Evolutionary conservation across 78 protist genomes (phyloP).

Genomic region (Neovahlkampfia damariscottae): DNA sequence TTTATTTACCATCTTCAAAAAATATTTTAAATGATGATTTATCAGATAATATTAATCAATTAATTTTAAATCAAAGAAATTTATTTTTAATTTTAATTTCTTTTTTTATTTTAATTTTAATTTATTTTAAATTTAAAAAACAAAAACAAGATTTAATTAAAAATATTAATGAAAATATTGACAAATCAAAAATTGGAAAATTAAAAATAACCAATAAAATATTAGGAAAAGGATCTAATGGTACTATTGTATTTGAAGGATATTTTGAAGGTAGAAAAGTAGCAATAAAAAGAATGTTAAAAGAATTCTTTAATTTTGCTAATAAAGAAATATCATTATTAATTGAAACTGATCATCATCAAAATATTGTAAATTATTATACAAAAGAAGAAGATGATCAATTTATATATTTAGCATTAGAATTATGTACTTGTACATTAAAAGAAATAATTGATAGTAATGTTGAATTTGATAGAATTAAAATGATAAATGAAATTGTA

Average conservation of each 20-base stretch:
- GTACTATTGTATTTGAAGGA: slow-evolving; percentile 66
- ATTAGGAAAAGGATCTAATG: slow-evolving; percentile 64
- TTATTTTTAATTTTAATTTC: background rate
- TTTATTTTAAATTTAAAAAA: background rate
- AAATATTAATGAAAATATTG: background rate
- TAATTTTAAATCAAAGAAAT: background rate
- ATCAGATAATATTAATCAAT: background rate
- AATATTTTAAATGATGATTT: background rate
- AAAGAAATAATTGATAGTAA: background rate
- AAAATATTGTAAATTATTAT: slow-evolving; percentile 58
- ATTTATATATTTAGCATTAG: slow-evolving; percentile 31
- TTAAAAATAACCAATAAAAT: background rate
- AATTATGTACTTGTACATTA: background rate
- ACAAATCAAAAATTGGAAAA: background rate
- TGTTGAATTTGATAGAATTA: background rate
- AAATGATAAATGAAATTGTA: slow-evolving; percentile 1
- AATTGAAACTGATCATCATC: slow-evolving; percentile 43
- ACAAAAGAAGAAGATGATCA: slow-evolving; percentile 42
- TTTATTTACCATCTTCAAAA: background rate
- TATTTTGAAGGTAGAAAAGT: slow-evolving; percentile 47
- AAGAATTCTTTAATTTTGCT: slow-evolving; percentile 46
- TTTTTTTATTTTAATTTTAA: background rate
- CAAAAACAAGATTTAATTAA: background rate
- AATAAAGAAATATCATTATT: slow-evolving; percentile 50
- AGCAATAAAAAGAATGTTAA: slow-evolving; percentile 64